Base-by-base conservation (phyloP, 1,139 yeast genomes). In the Pichia norvegensis region DNA sequence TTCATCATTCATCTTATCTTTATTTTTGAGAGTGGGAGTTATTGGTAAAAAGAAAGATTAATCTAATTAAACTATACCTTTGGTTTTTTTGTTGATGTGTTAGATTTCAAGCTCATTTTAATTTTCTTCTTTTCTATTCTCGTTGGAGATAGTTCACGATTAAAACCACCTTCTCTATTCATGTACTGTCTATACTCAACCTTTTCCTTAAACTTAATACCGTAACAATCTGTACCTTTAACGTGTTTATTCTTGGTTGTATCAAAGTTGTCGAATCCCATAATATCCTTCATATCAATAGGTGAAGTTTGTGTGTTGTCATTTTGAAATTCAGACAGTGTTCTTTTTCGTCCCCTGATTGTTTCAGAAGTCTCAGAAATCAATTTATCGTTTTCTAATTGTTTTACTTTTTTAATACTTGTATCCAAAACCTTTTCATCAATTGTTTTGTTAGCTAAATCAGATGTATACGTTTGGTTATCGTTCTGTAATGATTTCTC, bases 181-280 rank as follows among this genome's bases (percentile, higher is more conserved):
- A 81, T 79, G 54, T 81, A 81, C 63, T 81, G 87, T 48, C 87
- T 69, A 58, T 75, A 80, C 40, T 71, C 72, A 1, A 78, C 64
- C 43, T 68, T 67, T 46, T 68, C 68, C 10, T 43, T 47, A 38
- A 70, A 68, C 50, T 65, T 68, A 37, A 69, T 67, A 0, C 69
- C 72, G 16, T 78, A 78, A 6, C 71, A 72, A 48, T 74, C 72
- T 3, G 74, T 62, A 2, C 78, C 82, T 42, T 62, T 64, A 5
- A 76, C 80, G 45, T 78, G 78, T 52, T 78, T 78, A 38, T 79
- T 76, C 58, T 81, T 80, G 4, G 87, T 81, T 1, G 80, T 59
- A 0, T 71, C 73, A 61, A 82, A 81, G 1, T 76, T 74, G 3
- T 73, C 66, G 55, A 81, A 81, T 4, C 92, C 94, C 86, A 83